Evolutionary conservation across 2,329 filamentous ascomycete genomes (phyloP), one percentile per base, ranked within the genome.

Genomic region (Cadophora luteo-olivacea): DNA sequence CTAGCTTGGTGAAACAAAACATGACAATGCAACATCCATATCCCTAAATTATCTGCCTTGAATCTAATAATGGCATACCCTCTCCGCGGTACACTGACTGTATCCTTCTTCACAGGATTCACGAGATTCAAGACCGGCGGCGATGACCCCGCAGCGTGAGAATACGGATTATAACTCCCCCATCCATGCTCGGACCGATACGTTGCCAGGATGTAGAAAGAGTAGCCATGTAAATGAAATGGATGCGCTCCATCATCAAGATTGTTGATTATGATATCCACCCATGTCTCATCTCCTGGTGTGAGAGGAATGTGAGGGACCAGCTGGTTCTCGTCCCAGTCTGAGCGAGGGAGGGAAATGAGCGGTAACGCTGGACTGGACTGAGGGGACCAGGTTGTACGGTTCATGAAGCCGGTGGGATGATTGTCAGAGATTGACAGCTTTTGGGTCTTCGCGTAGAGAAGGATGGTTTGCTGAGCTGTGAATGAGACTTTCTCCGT

Each of bases 251-350:
- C 82, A 0, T 70, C 69, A 74, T 86, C 83, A 24, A 79, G 74
- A 76, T 86, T 86, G 77, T 86, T 86, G 73, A 86, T 71, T 19
- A 85, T 79, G 29, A 86, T 81, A 69, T 85, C 81, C 32, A 94
- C 68, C 69, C 68, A 74, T 25, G 29, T 41, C 12, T 36, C 48
- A 36, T 70, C 68, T 7, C 73, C 24, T 19, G 54, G 19, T 2
- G 63, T 19, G 4, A 22, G 32, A n/a, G 74, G 78, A 7, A 73
- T 76, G 66, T 78, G 76, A 6, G 78, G 71, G 36, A 84, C 76
- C 60, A 84, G 81, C 52, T 83, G 80, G 22, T 75, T 67, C 4
- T 73, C 66, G 65, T 84, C 80, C 81, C 82, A 84, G 65, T 79
- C 22, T 12, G 41, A 61, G 7, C 78, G 76, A 0, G 78, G 72